Conservation (phyloP, 257 asterid species). For the Sherardia arvensis region DNA sequence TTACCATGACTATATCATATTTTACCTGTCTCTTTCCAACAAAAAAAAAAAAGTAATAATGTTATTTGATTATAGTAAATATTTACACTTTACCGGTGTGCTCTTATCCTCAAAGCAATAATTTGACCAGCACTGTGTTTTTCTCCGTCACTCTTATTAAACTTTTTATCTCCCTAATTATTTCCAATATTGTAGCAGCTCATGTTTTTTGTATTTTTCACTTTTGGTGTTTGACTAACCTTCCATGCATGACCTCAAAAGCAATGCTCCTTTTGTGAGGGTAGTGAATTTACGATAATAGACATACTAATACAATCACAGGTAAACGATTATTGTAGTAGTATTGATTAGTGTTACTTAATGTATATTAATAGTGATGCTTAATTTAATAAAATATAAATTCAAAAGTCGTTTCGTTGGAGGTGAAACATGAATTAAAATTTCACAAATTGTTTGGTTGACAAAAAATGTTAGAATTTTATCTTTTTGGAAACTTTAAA, state of each 20-base stretch:
- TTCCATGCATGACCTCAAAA: background rate
- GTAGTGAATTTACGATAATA: background rate
- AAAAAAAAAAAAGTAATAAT: background rate
- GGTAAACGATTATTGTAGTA: too few relatives aligned
- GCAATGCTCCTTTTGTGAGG: background rate
- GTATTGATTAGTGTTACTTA: too few relatives aligned
- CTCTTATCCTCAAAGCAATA: conserved; percentile 1
- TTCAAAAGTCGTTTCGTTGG: too few relatives aligned
- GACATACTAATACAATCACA: too few relatives aligned
- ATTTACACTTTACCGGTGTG: background rate
- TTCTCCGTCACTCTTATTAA: background rate
- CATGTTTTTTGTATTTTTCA: background rate
- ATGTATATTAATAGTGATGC: too few relatives aligned
- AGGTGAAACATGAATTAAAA: too few relatives aligned
- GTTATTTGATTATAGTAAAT: too few relatives aligned
- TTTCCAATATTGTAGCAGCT: background rate
- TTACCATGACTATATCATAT: background rate
- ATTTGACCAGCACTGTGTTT: background rate
- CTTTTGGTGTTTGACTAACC: background rate
- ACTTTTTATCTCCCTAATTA: background rate
- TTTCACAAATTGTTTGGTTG: too few relatives aligned
- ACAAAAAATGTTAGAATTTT: too few relatives aligned
- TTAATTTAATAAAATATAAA: too few relatives aligned
- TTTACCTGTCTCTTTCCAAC: background rate
- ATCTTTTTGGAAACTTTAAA: too few relatives aligned